Evolutionary conservation across 768 basidiomycete genomes (phyloP), one percentile per base, ranked within the genome.

Genomic region (Saitozyma podzolica): DNA sequence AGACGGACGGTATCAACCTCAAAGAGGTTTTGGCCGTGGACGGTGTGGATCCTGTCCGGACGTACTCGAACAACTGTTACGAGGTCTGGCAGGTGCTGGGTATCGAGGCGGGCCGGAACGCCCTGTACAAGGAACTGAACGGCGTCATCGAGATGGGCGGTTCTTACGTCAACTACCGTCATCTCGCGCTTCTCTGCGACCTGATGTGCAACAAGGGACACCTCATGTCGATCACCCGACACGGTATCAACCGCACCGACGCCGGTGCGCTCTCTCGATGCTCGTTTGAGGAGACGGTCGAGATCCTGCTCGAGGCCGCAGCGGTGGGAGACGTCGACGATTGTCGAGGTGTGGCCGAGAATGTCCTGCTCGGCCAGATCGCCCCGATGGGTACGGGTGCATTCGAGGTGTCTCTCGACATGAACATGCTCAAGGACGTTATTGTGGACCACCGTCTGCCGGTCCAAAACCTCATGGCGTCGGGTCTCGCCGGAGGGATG

Each of bases 371-470:
- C 71, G 96, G 96, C 16, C 96, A 98, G 81, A 90, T 98, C 86
- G 94, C 95, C n/a, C 94, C 94, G 0, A 97, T 99, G 93, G 96
- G 96, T 56, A 97, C 96, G 0, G 96, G 96, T 13, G 86, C 91
- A 8, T 97, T 95, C 74, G 95, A 98, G 54, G 90, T 99, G 54
- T 89, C 92, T 0, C 85, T 99, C 54, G 96, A 99, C 79, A 91
- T 97, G 73, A 90, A 94, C 69, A 95, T 98, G 92, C 83, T 99
- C 72, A 96, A 96, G 83, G 95, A 98, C 62, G 94, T 96, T 47
- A 92, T 97, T 58, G 90, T 97, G 54, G 96, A 99, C 78, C 92
- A 95, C 74, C 89, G 93, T 29, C 83, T 96, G 50, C 78, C 79
- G 3, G 71, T 79, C 42, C 75, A 77, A 40, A 77, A 78, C 48